phyloP scores from a whole-genome alignment of 805 yeast genomes.

The Yarrowia hollandica region DNA sequence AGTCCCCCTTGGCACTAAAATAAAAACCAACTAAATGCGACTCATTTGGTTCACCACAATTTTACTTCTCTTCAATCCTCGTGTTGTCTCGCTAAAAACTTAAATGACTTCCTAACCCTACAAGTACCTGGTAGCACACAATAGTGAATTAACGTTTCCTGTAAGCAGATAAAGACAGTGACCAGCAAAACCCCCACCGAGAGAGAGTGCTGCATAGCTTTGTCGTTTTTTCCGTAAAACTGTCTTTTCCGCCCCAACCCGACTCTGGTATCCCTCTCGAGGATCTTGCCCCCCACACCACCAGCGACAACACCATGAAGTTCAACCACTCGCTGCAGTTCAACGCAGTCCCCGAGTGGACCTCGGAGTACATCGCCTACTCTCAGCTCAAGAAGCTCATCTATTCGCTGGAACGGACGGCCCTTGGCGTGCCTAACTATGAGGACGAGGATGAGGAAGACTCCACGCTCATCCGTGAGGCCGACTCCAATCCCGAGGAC shows the following conservation, averaged over 20 bases:
- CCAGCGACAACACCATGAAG: slow-evolving; percentile 57
- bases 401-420: slow-evolving; percentile 75
- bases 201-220: slow-evolving; percentile 13
- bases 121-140: too few species aligned
- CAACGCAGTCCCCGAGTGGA: slow-evolving; percentile 98
- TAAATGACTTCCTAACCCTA: slow-evolving; percentile 1
- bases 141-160: slow-evolving; percentile 7
- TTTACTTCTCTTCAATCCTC: too few species aligned
- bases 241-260: background rate
- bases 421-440: slow-evolving; percentile 35
- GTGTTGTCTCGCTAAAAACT: slow-evolving; percentile 1
- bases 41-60: too few species aligned
- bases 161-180: slow-evolving; percentile 15
- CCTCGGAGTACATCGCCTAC: slow-evolving; percentile 86
- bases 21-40: too few species aligned
- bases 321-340: slow-evolving; percentile 93
- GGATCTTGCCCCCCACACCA: slow-evolving; percentile 16
- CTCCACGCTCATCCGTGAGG: slow-evolving; percentile 40
- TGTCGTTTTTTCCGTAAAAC: slow-evolving; percentile 2
- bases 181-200: slow-evolving; percentile 24
- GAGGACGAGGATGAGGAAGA: slow-evolving; percentile 36
- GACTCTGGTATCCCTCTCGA: slow-evolving; percentile 29
- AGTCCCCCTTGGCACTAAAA: too few species aligned
- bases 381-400: slow-evolving; percentile 82
- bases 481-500: slow-evolving; percentile 50